phyloP scores from a whole-genome alignment of 345 rosid species.

The Reutealis trisperma region DNA sequence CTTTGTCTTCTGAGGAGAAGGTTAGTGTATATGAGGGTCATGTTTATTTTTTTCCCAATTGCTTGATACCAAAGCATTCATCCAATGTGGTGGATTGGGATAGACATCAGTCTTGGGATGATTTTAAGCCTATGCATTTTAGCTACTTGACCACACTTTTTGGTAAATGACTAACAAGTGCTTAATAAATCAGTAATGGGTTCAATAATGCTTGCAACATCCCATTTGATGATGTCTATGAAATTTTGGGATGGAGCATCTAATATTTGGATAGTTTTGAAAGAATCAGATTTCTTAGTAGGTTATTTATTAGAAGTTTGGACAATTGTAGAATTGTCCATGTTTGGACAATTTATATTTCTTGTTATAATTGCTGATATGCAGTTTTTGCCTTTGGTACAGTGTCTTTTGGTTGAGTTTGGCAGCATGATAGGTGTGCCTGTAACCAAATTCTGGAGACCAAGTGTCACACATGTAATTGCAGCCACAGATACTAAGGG shows the following conservation, averaged over 20 bases:
- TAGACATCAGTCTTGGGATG: neutral
- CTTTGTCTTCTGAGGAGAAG: conserved; percentile 75
- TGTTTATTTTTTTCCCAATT: neutral
- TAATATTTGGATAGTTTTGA: neutral
- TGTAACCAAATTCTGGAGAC: conserved; percentile 69
- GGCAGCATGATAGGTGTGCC: conserved; percentile 53
- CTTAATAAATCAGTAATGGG: neutral
- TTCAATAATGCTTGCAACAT: neutral
- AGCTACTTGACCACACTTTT: neutral
- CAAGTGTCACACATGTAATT: conserved; percentile 83
- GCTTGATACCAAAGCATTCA: neutral
- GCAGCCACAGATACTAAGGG: conserved; percentile 67
- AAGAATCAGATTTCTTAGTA: neutral
- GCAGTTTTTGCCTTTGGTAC: conserved; percentile 16
- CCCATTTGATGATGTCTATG: neutral
- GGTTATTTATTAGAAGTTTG: neutral
- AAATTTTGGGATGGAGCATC: neutral
- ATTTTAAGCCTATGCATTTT: neutral
- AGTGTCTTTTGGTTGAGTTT: conserved; percentile 61
- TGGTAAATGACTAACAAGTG: neutral
- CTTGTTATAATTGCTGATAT: conserved; percentile 4
- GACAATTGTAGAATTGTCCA: neutral
- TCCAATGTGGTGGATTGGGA: neutral
- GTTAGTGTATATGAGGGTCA: conserved; percentile 41
- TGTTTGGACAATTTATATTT: neutral